phyloP scores from a whole-genome alignment of 257 asterid species.

The Orobanche coerulescens region DNA sequence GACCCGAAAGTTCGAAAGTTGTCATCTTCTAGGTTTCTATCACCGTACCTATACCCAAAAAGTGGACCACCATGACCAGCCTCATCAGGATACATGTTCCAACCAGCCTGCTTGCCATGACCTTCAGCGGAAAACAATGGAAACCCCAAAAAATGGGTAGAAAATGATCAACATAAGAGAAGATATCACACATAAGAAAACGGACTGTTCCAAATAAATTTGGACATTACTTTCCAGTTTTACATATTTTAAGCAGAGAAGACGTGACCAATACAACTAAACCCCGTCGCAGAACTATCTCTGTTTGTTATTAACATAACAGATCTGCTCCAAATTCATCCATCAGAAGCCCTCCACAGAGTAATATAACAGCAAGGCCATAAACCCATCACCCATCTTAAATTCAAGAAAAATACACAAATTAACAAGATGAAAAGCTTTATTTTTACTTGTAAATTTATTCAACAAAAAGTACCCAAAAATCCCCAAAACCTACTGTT shows the following conservation, averaged over 20 bases:
- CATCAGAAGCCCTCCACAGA: not conserved
- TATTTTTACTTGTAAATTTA: not conserved
- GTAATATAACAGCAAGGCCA: not conserved
- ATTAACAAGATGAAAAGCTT: constrained; percentile 13
- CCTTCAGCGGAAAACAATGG: constrained; percentile 57
- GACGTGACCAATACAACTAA: constrained; percentile 33
- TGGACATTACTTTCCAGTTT: not conserved
- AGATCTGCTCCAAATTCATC: constrained; percentile 41
- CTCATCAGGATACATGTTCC: constrained; percentile 71
- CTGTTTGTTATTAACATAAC: constrained; percentile 15
- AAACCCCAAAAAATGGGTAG: constrained; percentile 26
- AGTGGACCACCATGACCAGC: constrained; percentile 56
- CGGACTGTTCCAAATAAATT: not conserved
- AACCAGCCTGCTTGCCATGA: constrained; percentile 94
- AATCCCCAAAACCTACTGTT: constrained; percentile 11
- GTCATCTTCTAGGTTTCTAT: constrained; percentile 64
- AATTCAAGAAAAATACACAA: not conserved
- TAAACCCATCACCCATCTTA: constrained; percentile 14
- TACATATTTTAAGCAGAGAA: not conserved
- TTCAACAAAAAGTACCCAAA: not conserved
- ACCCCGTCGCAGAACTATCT: not conserved
- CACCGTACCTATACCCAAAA: constrained; percentile 54
- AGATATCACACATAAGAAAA: constrained; percentile 9
- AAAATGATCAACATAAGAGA: constrained; percentile 28
- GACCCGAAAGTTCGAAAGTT: constrained; percentile 43